Conservation (phyloP, 495 filamentous ascomycete genomes). For the Aspergillus nanangensis region DNA sequence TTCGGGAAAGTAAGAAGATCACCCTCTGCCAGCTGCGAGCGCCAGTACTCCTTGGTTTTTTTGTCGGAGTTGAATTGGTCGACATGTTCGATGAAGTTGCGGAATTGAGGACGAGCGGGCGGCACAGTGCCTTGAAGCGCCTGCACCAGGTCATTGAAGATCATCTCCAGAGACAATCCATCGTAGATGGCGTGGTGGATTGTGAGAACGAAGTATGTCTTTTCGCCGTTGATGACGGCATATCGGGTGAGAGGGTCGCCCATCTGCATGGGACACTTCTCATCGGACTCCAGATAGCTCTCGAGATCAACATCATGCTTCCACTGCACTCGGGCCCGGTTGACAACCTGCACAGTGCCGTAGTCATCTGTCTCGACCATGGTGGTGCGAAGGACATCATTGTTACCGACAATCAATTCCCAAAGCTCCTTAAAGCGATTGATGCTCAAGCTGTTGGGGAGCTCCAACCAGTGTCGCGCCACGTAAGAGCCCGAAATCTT, state of each 20-base stretch:
- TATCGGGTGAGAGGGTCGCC: slow-evolving; percentile 40
- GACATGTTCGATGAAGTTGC: slow-evolving; percentile 21
- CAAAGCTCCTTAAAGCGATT: slow-evolving; percentile 35
- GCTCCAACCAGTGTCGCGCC: slow-evolving; percentile 23
- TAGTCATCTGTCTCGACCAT: slow-evolving; percentile 22
- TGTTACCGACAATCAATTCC: slow-evolving; percentile 26
- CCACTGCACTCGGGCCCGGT: slow-evolving; percentile 8
- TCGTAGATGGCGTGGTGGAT: slow-evolving; percentile 22
- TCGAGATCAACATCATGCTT: slow-evolving; percentile 21
- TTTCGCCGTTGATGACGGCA: slow-evolving; percentile 23
- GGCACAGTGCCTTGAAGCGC: slow-evolving; percentile 6
- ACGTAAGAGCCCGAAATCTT: slow-evolving; percentile 40
- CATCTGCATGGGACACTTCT: slow-evolving; percentile 33
- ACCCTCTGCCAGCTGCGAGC: slow-evolving; percentile 20
- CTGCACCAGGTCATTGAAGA: slow-evolving; percentile 13
- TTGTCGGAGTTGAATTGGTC: slow-evolving; percentile 7
- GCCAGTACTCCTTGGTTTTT: slow-evolving; percentile 21
- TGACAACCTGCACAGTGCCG: slow-evolving; percentile 48
- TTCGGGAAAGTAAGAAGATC: slow-evolving; percentile 31
- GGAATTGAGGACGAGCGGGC: slow-evolving; percentile 10
- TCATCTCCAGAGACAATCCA: slow-evolving; percentile 15
- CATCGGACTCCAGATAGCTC: slow-evolving; percentile 35
- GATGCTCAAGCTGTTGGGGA: slow-evolving; percentile 10
- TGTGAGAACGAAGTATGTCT: slow-evolving; percentile 11
- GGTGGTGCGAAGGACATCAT: slow-evolving; percentile 48